Conservation (phyloP, 2,329 filamentous ascomycete genomes). For the Trichoderma sp. region DNA sequence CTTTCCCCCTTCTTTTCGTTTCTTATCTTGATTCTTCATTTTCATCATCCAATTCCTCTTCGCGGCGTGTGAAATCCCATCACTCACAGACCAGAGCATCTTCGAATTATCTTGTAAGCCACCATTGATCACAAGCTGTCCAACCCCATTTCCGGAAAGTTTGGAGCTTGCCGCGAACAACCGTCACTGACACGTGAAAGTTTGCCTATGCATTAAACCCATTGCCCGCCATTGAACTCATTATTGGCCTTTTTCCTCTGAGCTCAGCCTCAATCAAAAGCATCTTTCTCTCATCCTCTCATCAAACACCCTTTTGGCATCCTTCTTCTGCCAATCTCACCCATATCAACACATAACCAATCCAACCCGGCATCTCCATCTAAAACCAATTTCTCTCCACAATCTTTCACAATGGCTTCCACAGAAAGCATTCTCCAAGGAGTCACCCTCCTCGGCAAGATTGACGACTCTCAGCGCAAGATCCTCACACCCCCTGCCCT, state of each 20-base stretch:
- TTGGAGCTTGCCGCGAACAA: slow-evolving; percentile 8
- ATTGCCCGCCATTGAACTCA: slow-evolving; percentile 1
- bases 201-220: neutral
- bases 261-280: neutral
- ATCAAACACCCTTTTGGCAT: slow-evolving; percentile 16
- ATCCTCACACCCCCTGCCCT: slow-evolving; percentile 88
- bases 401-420: slow-evolving; percentile 55
- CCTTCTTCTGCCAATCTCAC: neutral
- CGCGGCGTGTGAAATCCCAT: neutral
- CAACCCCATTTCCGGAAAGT: neutral
- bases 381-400: slow-evolving; percentile 7
- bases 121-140: neutral
- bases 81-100: neutral
- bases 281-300: neutral
- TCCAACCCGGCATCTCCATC: neutral
- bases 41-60: neutral
- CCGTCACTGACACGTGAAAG: slow-evolving; percentile 37
- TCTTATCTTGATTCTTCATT: neutral
- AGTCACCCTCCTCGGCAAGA: slow-evolving; percentile 77
- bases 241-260: neutral
- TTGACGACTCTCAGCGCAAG: slow-evolving; percentile 79
- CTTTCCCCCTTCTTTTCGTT: neutral
- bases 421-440: slow-evolving; percentile 79
- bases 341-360: neutral
- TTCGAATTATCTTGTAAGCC: neutral